A percentile compares a stretch with the other conserved stretches of the same genome.
These are phyloP conservation scores for Picochlorum costavermella DNA, from an alignment of 139 green algal genomes.

Conservation along the genomic window DNA sequence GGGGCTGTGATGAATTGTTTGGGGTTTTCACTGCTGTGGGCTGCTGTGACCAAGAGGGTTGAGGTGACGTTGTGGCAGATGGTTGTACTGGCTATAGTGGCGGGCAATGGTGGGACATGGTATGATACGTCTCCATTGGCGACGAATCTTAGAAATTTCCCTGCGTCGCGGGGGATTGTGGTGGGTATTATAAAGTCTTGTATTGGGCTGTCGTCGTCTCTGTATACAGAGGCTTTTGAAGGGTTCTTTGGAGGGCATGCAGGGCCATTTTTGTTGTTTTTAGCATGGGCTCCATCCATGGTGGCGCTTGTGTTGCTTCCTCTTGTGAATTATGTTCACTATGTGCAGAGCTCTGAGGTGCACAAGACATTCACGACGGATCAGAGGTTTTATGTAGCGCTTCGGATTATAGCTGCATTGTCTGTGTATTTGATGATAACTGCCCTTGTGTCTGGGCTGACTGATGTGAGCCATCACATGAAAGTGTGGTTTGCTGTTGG, in stretches of 20 bases:
- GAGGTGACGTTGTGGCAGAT: constrained; percentile 18
- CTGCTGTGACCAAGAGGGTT: constrained; percentile 6
- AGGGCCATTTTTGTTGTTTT: constrained; percentile 45
- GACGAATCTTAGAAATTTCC: constrained; percentile 77
- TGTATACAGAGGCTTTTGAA: constrained; percentile 51
- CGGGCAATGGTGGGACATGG: constrained; percentile 57
- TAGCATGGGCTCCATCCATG: constrained; percentile 34
- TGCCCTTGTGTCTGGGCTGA: constrained; percentile 7
- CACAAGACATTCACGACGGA: constrained; percentile 16
- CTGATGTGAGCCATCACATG: neutral
- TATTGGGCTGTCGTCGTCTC: constrained; percentile 41
- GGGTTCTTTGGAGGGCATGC: constrained; percentile 30
- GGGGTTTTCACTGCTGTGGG: constrained; percentile 38
- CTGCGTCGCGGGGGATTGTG: constrained; percentile 53
- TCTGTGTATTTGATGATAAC: constrained; percentile 41
- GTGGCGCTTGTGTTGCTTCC: constrained; percentile 14
- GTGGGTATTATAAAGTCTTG: constrained; percentile 67
- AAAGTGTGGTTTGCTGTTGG: constrained; percentile 9
- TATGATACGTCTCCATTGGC: constrained; percentile 59
- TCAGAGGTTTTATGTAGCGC: constrained; percentile 19
- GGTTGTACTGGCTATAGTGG: constrained; percentile 12
- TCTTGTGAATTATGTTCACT: constrained; percentile 40
- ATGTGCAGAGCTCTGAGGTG: constrained; percentile 21
- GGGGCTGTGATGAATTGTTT: constrained; percentile 17
- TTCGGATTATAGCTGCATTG: constrained; percentile 31